These are phyloP conservation scores for Trichomonas vaginalis DNA, from an alignment of 208 protist genomes.

Conservation along the genomic window DNA sequence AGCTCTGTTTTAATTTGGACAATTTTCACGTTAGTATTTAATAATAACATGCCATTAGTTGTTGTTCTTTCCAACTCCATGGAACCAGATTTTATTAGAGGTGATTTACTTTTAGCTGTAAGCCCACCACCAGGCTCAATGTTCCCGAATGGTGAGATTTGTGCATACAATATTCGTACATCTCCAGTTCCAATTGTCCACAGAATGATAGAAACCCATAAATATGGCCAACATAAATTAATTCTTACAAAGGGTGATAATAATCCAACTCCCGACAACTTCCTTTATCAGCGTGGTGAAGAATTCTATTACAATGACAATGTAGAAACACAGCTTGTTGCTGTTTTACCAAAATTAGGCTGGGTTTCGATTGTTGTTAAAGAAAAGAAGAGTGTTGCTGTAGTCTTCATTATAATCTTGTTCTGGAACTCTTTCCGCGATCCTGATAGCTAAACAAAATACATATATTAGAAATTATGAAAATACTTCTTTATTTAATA, in stretches of 20 bases:
- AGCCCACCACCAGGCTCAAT: background rate
- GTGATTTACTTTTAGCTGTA: background rate
- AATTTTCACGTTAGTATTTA: background rate
- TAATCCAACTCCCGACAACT: background rate
- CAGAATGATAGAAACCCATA: slow-evolving; percentile 1
- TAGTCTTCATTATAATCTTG: background rate
- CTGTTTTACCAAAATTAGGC: background rate
- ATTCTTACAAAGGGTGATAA: slow-evolving; percentile 15
- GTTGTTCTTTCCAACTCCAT: slow-evolving; percentile 13
- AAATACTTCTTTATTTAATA: no score
- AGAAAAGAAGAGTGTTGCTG: background rate
- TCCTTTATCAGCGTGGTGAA: background rate
- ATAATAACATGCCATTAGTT: background rate
- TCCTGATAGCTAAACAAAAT: background rate
- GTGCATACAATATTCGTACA: background rate
- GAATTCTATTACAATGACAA: background rate
- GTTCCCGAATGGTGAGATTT: background rate
- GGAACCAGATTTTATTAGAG: background rate
- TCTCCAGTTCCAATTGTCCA: slow-evolving; percentile 8
- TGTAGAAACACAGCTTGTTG: slow-evolving; percentile 1
- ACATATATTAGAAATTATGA: no score
- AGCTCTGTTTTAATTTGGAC: background rate
- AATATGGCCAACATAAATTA: background rate
- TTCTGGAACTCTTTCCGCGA: background rate
- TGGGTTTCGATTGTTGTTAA: background rate